These are phyloP conservation scores for Entomophthora muscae DNA, from an alignment of 371 early-diverging fungal genomes.

Conservation along the genomic window DNA sequence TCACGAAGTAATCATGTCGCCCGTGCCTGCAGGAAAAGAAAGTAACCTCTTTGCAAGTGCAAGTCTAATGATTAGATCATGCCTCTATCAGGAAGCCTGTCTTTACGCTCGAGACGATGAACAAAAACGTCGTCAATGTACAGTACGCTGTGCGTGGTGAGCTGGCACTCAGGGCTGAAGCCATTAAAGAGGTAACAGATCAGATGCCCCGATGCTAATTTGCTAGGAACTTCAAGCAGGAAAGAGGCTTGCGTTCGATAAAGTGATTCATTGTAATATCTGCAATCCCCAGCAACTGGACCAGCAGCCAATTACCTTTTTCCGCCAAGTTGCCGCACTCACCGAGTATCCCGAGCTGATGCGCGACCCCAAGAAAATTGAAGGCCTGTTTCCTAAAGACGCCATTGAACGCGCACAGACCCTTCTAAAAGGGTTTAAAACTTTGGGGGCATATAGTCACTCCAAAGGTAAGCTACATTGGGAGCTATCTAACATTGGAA, in stretches of 20 bases:
- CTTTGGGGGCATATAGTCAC: slow-evolving; percentile 84
- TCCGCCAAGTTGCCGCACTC: slow-evolving; percentile 82
- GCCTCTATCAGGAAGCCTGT: slow-evolving; percentile 19
- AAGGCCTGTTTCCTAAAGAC: slow-evolving; percentile 60
- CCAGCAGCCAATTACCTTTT: slow-evolving; percentile 93
- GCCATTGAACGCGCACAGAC: slow-evolving; percentile 63
- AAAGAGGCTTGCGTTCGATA: slow-evolving; percentile 43
- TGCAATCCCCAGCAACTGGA: slow-evolving; percentile 94
- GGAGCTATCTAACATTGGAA: no score
- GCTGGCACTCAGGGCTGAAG: slow-evolving; percentile 85
- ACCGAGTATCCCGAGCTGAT: slow-evolving; percentile 76
- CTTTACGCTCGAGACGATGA: slow-evolving; percentile 46
- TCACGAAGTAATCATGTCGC: no score
- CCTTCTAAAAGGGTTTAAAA: slow-evolving; percentile 45
- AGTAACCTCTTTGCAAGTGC: no score
- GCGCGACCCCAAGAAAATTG: slow-evolving; percentile 21
- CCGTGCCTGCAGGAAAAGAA: no score
- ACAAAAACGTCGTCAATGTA: slow-evolving; percentile 47
- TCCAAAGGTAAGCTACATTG: slow-evolving; percentile 62
- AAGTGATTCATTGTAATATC: slow-evolving; percentile 82
- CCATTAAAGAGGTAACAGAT: slow-evolving; percentile 41
- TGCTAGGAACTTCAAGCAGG: slow-evolving; percentile 25
- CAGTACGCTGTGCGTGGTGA: slow-evolving; percentile 96
- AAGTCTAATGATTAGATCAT: no score
- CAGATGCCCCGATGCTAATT: neutral